These are phyloP conservation scores for Alternaria sp. DNA, from an alignment of 2,329 filamentous ascomycete species.

Conservation along the genomic window DNA sequence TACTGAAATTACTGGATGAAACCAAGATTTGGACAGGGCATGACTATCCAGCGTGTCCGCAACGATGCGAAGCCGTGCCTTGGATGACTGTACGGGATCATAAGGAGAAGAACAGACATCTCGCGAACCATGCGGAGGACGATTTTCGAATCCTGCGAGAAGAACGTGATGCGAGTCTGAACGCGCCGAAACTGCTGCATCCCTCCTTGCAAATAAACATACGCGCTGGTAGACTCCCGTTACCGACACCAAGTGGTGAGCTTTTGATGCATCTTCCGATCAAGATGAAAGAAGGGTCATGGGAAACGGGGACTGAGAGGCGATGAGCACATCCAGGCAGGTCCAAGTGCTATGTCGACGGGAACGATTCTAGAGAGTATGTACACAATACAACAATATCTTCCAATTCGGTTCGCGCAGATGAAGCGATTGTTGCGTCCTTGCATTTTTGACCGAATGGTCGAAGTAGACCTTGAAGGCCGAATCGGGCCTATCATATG, in stretches of 20 bases:
- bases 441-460: background rate
- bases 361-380: fast-evolving
- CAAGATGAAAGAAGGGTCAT: background rate
- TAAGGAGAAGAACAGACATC: slow-evolving; percentile 43
- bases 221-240: slow-evolving; percentile 46
- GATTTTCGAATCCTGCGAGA: slow-evolving; percentile 43
- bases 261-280: slow-evolving; percentile 13
- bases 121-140: slow-evolving; percentile 33
- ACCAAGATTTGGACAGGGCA: slow-evolving; percentile 45
- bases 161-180: slow-evolving; percentile 39
- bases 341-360: background rate
- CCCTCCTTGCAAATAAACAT: slow-evolving; percentile 51
- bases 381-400: background rate
- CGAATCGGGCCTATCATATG: background rate
- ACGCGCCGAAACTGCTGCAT: slow-evolving; percentile 45
- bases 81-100: slow-evolving; percentile 48
- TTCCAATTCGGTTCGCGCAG: background rate
- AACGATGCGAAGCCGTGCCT: slow-evolving; percentile 27
- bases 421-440: background rate
- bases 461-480: background rate
- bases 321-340: background rate
- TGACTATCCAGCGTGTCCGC: slow-evolving; percentile 39
- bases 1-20: slow-evolving; percentile 36
- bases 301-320: background rate
- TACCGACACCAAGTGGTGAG: background rate